Conservation (phyloP, 495 filamentous ascomycete species). For the Margaritispora aquatica region DNA sequence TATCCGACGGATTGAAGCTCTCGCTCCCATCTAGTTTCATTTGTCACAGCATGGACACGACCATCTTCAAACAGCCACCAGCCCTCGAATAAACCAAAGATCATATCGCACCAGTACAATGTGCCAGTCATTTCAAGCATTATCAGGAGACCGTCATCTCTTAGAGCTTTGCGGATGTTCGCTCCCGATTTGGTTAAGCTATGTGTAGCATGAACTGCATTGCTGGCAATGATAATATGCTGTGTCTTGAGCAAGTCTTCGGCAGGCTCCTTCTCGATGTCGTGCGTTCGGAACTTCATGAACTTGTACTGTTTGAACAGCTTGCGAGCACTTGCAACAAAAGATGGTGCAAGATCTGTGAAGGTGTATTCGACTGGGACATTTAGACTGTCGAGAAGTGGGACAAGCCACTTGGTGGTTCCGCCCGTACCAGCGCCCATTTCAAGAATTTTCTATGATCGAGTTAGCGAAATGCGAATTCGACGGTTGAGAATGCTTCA, state of each 20-base stretch:
- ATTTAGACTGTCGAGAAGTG: conserved; percentile 1
- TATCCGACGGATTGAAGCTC: conserved; percentile 37
- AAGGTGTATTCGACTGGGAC: conserved; percentile 37
- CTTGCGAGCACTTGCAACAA: conserved; percentile 42
- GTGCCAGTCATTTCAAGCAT: conserved; percentile 23
- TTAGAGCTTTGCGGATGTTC: conserved; percentile 30
- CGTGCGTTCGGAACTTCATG: conserved; percentile 30
- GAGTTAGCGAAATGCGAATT: too few relatives aligned
- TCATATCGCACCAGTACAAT: conserved; percentile 31
- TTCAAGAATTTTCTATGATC: conserved; percentile 45
- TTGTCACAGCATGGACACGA: conserved; percentile 36
- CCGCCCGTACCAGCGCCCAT: conserved; percentile 41
- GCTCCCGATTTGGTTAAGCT: conserved; percentile 36
- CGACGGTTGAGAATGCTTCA: too few relatives aligned
- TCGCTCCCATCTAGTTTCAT: conserved; percentile 30
- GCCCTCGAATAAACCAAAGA: conserved; percentile 37
- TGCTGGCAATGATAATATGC: conserved; percentile 44
- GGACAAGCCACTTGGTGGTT: conserved; percentile 28
- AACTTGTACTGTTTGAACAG: conserved; percentile 29
- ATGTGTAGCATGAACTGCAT: conserved; percentile 47
- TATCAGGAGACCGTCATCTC: conserved; percentile 5
- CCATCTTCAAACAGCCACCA: conserved; percentile 50
- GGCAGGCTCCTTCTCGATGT: conserved; percentile 43
- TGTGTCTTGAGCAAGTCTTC: conserved; percentile 36
- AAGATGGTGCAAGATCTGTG: conserved; percentile 46